Evolutionary conservation across 768 basidiomycete genomes (phyloP).

Genomic region (Suillus plorans): DNA sequence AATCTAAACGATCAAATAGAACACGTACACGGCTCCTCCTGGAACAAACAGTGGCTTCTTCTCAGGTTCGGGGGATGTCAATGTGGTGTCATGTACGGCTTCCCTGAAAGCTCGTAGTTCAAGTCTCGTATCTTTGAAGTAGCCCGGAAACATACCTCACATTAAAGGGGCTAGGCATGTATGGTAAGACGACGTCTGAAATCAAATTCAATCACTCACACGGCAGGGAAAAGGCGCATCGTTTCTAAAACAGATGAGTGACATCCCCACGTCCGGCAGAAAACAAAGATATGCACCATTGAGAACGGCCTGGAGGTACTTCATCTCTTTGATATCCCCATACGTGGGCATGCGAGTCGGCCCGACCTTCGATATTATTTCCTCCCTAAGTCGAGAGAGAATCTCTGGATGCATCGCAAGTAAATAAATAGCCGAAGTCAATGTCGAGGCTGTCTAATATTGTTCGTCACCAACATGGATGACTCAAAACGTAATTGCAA

Average conservation of each 20-base stretch:
- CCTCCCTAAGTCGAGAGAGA: slow-evolving; percentile 37
- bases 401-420: slow-evolving; percentile 47
- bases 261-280: neutral
- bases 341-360: slow-evolving; percentile 33
- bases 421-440: slow-evolving; percentile 46
- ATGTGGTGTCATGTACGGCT: slow-evolving; percentile 23
- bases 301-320: slow-evolving; percentile 42
- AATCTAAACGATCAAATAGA: neutral
- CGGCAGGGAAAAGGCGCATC: slow-evolving; percentile 32
- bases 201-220: slow-evolving; percentile 18
- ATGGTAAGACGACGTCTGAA: neutral
- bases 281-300: slow-evolving; percentile 33
- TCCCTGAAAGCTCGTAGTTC: slow-evolving; percentile 12
- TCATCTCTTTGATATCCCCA: slow-evolving; percentile 43
- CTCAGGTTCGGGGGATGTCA: slow-evolving; percentile 20
- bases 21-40: slow-evolving; percentile 18
- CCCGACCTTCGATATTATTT: slow-evolving; percentile 40
- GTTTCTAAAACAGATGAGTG: slow-evolving; percentile 24
- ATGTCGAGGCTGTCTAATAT: slow-evolving; percentile 40
- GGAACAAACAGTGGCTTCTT: slow-evolving; percentile 31
- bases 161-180: neutral
- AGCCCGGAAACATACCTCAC: slow-evolving; percentile 21
- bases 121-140: neutral
- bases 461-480: neutral
- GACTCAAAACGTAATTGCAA: neutral